Evolutionary conservation across 1,284 basidiomycete genomes (phyloP).

Genomic region (Exobasidium cylindrosporum): DNA sequence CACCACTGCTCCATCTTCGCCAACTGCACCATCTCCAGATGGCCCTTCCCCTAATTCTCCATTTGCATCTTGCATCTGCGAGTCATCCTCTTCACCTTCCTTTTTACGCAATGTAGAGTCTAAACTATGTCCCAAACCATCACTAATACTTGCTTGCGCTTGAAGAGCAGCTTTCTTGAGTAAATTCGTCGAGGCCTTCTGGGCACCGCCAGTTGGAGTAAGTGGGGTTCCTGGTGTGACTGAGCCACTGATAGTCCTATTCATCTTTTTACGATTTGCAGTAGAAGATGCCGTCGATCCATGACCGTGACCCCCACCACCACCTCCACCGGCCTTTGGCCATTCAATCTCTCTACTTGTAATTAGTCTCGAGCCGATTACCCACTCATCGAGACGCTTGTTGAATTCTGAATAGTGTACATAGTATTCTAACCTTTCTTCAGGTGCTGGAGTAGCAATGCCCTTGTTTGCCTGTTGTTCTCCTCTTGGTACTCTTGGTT

Average conservation of each 20-base stretch:
- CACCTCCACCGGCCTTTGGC: constrained; percentile 65
- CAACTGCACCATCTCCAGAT: constrained; percentile 38
- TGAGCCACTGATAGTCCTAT: constrained; percentile 55
- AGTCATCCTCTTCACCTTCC: constrained; percentile 36
- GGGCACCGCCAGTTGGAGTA: constrained; percentile 37
- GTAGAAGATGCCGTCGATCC: constrained; percentile 21
- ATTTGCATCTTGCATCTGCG: constrained; percentile 45
- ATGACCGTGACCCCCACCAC: constrained; percentile 21
- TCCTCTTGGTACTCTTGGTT: constrained; percentile 31
- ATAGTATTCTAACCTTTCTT: constrained; percentile 72
- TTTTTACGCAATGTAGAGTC: constrained; percentile 59
- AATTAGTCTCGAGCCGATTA: constrained; percentile 81
- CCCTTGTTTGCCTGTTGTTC: constrained; percentile 25
- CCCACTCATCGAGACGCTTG: constrained; percentile 98
- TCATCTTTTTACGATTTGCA: constrained; percentile 56
- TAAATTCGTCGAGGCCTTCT: constrained; percentile 57
- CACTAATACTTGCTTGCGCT: constrained; percentile 55
- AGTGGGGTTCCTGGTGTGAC: constrained; percentile 25
- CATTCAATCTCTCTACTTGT: constrained; percentile 85
- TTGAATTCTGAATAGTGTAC: constrained; percentile 98
- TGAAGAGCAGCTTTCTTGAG: constrained; percentile 75
- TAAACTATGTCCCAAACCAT: constrained; percentile 62
- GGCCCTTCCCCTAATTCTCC: constrained; percentile 59
- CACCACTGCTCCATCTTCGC: constrained; percentile 52
- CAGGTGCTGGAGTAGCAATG: constrained; percentile 29